Evolutionary conservation across 2,329 filamentous ascomycete genomes (phyloP).

Genomic region (Hymenoscyphus occultus): DNA sequence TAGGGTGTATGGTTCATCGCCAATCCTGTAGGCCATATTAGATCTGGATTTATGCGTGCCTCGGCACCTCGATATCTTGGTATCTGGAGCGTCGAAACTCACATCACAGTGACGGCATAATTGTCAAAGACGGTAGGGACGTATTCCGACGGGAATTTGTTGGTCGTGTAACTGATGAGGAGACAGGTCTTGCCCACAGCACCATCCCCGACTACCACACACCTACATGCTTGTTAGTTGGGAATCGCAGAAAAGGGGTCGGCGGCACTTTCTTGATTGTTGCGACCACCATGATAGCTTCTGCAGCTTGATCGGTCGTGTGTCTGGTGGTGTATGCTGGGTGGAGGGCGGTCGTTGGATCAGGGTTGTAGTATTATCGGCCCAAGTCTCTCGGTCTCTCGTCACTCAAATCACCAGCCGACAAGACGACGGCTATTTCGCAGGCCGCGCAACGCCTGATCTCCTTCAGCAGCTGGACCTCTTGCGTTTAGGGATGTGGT

Average conservation of each 20-base stretch:
- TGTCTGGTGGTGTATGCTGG: conserved; percentile 6
- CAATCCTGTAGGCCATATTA: conserved; percentile 68
- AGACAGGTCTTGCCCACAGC: conserved; percentile 99
- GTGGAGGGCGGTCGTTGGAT: background rate
- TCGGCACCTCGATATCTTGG: background rate
- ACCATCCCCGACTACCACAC: conserved; percentile 98
- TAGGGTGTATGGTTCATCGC: conserved; percentile 95
- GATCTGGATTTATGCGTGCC: conserved; percentile 9
- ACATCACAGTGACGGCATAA: conserved; percentile 99
- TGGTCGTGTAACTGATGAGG: conserved; percentile 98
- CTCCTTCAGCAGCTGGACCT: background rate
- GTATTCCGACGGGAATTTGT: conserved; percentile 99
- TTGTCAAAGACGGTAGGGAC: conserved; percentile 99
- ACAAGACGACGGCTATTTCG: conserved; percentile 3
- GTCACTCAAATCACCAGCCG: background rate
- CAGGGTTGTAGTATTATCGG: conserved; percentile 1
- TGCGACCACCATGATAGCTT: conserved; percentile 49
- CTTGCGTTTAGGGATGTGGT: background rate
- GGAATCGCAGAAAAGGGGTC: conserved; percentile 26
- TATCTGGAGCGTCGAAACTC: conserved; percentile 47
- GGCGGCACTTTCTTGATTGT: conserved; percentile 37
- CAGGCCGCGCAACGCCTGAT: background rate
- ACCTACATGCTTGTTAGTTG: conserved; percentile 55
- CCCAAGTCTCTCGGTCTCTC: background rate
- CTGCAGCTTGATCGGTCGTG: background rate